A percentile compares a stretch with the other conserved stretches of the same genome.
Evolutionary conservation across 2,329 filamentous ascomycete species (phyloP).

Genomic region (Tolypocladium cylindrosporum): DNA sequence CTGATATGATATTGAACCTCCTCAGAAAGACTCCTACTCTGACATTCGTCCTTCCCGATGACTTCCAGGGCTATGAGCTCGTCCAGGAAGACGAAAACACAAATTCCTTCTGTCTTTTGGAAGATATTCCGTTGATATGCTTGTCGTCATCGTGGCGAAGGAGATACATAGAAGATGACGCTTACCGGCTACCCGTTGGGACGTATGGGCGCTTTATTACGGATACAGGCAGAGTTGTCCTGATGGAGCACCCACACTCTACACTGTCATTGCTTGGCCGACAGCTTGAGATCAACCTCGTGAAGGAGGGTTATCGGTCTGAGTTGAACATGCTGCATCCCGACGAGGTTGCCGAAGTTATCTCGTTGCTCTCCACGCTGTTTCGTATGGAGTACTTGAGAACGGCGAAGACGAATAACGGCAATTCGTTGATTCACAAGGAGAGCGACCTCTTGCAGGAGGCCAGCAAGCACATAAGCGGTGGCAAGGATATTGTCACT

Average conservation of each 20-base stretch:
- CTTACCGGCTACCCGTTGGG: constrained; percentile 54
- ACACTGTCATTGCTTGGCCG: constrained; percentile 71
- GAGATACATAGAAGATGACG: constrained; percentile 33
- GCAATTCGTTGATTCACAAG: constrained; percentile 20
- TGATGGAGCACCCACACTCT: constrained; percentile 72
- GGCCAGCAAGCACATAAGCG: constrained; percentile 40
- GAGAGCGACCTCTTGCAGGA: constrained; percentile 43
- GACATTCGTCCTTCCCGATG: constrained; percentile 63
- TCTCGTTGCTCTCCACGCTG: constrained; percentile 63
- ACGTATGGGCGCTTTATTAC: constrained; percentile 65
- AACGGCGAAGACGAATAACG: constrained; percentile 11
- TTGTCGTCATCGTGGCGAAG: constrained; percentile 34
- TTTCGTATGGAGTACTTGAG: constrained; percentile 42
- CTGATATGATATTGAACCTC: constrained; percentile 49
- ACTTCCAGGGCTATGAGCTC: constrained; percentile 66
- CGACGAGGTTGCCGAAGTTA: constrained; percentile 61
- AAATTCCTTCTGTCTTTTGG: constrained; percentile 62
- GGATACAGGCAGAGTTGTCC: constrained; percentile 65
- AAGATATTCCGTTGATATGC: constrained; percentile 54
- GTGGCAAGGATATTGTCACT: constrained; percentile 65
- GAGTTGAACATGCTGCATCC: constrained; percentile 43
- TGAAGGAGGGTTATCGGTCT: constrained; percentile 42
- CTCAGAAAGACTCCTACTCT: constrained; percentile 63
- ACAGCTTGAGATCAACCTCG: constrained; percentile 57
- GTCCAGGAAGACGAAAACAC: constrained; percentile 78